Evolutionary conservation across 2,329 filamentous ascomycete species (phyloP).

Genomic region (Botrytis porri): DNA sequence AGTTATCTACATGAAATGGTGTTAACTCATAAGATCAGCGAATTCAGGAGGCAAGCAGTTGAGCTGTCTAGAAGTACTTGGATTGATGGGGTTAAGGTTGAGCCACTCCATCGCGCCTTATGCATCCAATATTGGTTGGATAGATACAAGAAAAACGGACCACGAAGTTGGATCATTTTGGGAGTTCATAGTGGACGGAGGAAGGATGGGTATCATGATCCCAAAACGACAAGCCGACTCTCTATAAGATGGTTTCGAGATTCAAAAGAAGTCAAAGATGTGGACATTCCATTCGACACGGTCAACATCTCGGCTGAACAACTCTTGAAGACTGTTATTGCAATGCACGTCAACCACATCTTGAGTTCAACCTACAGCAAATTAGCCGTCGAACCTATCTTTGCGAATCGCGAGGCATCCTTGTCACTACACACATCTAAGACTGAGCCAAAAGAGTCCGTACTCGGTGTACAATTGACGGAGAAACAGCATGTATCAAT

Average conservation of each 20-base stretch:
- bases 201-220: slow-evolving; percentile 43
- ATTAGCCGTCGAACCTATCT: slow-evolving; percentile 59
- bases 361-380: slow-evolving; percentile 64
- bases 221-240: slow-evolving; percentile 52
- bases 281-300: slow-evolving; percentile 65
- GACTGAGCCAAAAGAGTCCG: slow-evolving; percentile 63
- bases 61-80: slow-evolving; percentile 69
- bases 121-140: slow-evolving; percentile 88
- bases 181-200: slow-evolving; percentile 67
- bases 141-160: slow-evolving; percentile 52
- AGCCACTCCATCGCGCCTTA: slow-evolving; percentile 76
- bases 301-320: slow-evolving; percentile 68
- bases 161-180: slow-evolving; percentile 89
- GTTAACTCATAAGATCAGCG: slow-evolving; percentile 84
- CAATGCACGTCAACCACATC: slow-evolving; percentile 69
- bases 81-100: slow-evolving; percentile 74
- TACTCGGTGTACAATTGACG: slow-evolving; percentile 67
- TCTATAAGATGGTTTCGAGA: slow-evolving; percentile 80
- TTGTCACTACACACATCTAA: slow-evolving; percentile 57
- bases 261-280: slow-evolving; percentile 68
- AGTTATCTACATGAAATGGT: slow-evolving; percentile 83
- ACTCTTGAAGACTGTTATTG: slow-evolving; percentile 71
- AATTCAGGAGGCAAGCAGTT: slow-evolving; percentile 73
- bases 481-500: slow-evolving; percentile 58
- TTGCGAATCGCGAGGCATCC: slow-evolving; percentile 55